Evolutionary conservation across 148 eudicot species (phyloP).

Genomic region (Vaccinium vitisidaea): DNA sequence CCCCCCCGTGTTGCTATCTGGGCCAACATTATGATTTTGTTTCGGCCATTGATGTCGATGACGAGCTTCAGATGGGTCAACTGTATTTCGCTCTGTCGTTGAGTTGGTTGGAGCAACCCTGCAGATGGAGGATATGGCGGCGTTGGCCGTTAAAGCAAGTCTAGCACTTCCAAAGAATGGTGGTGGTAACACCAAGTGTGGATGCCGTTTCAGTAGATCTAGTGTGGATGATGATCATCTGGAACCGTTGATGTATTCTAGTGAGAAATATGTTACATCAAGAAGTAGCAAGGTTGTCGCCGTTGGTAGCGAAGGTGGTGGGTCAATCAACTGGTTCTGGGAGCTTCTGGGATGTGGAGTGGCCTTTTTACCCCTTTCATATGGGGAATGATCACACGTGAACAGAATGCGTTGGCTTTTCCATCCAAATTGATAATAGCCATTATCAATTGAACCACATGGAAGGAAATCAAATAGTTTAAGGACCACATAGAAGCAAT

Average conservation of each 20-base stretch:
- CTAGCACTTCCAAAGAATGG: neutral
- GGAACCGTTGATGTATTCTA: neutral
- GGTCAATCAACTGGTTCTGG: neutral
- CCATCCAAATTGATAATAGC: too few relatives aligned
- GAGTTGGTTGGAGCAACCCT: constrained; percentile 24
- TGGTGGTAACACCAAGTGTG: neutral
- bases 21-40: constrained; percentile 15
- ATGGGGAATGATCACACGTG: too few relatives aligned
- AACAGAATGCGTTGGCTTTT: too few relatives aligned
- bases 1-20: too few relatives aligned
- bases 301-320: neutral
- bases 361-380: too few relatives aligned
- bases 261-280: neutral
- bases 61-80: constrained; percentile 32
- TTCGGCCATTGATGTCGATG: constrained; percentile 15
- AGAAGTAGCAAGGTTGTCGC: neutral
- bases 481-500: too few relatives aligned
- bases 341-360: too few relatives aligned
- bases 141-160: constrained; percentile 35
- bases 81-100: constrained; percentile 36
- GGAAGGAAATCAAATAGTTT: too few relatives aligned
- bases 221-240: neutral
- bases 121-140: constrained; percentile 41
- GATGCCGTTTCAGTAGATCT: neutral
- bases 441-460: too few relatives aligned